These are phyloP conservation scores for Penicillium verrucosum DNA, from an alignment of 2,329 filamentous ascomycete species.

Conservation along the genomic window DNA sequence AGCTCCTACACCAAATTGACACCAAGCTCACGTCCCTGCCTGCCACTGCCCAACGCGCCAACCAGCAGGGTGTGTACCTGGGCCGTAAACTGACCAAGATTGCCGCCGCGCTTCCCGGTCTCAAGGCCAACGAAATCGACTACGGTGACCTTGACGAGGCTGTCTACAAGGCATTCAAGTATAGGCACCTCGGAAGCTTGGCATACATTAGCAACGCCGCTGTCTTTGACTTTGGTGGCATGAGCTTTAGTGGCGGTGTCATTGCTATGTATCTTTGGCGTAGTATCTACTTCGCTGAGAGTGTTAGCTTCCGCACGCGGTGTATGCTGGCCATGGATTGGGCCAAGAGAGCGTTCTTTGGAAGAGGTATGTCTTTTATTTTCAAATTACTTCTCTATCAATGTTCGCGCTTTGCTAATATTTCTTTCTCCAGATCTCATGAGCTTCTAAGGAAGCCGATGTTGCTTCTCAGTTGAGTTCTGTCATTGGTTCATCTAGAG, in stretches of 20 bases:
- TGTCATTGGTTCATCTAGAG: neutral
- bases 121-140: conserved; percentile 73
- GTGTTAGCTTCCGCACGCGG: conserved; percentile 86
- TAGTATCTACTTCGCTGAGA: conserved; percentile 95
- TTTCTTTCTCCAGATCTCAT: conserved; percentile 46
- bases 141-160: conserved; percentile 90
- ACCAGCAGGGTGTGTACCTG: conserved; percentile 92
- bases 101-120: conserved; percentile 69
- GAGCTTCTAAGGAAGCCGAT: conserved; percentile 44
- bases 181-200: conserved; percentile 83
- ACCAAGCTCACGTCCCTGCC: conserved; percentile 90
- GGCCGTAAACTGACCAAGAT: conserved; percentile 93
- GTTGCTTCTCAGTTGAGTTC: neutral
- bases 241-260: conserved; percentile 76
- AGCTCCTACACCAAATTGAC: conserved; percentile 89
- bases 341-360: conserved; percentile 94
- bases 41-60: conserved; percentile 90
- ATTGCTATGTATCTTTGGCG: conserved; percentile 96
- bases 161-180: conserved; percentile 91
- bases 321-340: conserved; percentile 95
- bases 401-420: conserved; percentile 3
- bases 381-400: neutral
- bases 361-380: conserved; percentile 67
- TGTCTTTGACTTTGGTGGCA: conserved; percentile 83
- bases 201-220: conserved; percentile 97